These are phyloP conservation scores for Pichia cactophila DNA, from an alignment of 1,139 yeast genomes.

Conservation along the genomic window DNA sequence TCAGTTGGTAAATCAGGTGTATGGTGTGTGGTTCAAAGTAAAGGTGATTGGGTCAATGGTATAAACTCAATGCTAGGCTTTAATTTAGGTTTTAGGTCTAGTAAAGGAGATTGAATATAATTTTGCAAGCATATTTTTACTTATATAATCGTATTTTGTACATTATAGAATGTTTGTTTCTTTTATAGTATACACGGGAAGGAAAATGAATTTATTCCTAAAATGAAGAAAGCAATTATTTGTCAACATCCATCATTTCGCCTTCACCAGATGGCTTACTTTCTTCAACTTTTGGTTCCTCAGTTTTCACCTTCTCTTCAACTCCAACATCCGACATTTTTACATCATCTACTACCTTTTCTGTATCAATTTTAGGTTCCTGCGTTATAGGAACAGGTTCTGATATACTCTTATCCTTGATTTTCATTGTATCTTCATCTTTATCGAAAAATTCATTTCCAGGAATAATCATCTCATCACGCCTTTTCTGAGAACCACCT, in stretches of 20 bases:
- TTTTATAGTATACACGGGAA: not conserved
- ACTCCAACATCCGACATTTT: not conserved
- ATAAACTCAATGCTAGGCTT: conserved; percentile 83
- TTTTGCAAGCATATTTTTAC: too few species aligned
- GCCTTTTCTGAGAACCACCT: conserved; percentile 83
- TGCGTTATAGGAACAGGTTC: not conserved
- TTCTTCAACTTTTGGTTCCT: not conserved
- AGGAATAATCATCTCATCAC: conserved; percentile 65
- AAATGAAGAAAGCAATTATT: not conserved
- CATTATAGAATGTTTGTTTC: not conserved
- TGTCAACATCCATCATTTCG: not conserved
- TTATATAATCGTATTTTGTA: not conserved
- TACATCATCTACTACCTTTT: not conserved
- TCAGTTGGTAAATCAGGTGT: conserved; percentile 44
- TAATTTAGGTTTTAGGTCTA: conserved; percentile 59
- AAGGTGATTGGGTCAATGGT: conserved; percentile 87
- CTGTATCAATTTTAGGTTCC: not conserved
- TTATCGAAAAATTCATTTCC: conserved; percentile 63
- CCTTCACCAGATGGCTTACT: not conserved
- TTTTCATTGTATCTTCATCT: conserved; percentile 41
- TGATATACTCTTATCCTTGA: conserved; percentile 16
- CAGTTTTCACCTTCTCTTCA: not conserved
- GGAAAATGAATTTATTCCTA: too few species aligned
- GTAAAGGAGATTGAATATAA: not conserved
- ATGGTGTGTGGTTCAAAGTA: conserved; percentile 81